Percentiles rank a stretch among this genome's conserved stretches.
Evolutionary conservation across 345 rosid genomes (phyloP).

Genomic region (Gossypium turneri): DNA sequence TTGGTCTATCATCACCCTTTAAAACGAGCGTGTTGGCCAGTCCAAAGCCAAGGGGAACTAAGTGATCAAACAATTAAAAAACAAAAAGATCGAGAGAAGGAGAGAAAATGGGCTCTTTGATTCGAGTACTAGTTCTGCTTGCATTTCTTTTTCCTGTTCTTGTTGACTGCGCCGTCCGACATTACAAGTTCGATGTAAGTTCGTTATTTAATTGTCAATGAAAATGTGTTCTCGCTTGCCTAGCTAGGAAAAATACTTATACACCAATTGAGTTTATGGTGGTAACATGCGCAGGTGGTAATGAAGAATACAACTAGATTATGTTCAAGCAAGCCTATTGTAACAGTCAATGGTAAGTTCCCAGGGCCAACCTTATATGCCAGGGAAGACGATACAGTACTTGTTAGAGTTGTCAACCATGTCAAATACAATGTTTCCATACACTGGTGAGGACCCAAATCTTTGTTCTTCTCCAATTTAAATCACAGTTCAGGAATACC

Average conservation of each 20-base stretch:
- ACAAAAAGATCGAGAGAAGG: not conserved
- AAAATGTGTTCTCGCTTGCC: not conserved
- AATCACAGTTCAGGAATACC: not conserved
- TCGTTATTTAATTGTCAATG: not conserved
- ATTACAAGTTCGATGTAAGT: conserved; percentile 72
- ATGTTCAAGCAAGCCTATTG: conserved; percentile 76
- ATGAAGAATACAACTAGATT: conserved; percentile 61
- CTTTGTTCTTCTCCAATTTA: not conserved
- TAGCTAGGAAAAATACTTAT: too few relatives aligned
- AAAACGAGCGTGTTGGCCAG: conserved; percentile 41
- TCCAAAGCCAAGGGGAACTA: conserved; percentile 16
- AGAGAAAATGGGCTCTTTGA: conserved; percentile 30
- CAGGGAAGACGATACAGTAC: conserved; percentile 79
- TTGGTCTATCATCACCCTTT: conserved; percentile 28
- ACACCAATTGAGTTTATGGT: too few relatives aligned
- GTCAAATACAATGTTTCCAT: conserved; percentile 82
- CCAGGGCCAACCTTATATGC: conserved; percentile 89
- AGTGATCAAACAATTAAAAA: conserved; percentile 6
- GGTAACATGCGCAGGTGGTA: conserved; percentile 44
- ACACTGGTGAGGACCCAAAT: conserved; percentile 60
- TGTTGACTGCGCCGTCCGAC: conserved; percentile 49
- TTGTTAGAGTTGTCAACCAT: conserved; percentile 69
- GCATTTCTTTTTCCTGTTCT: conserved; percentile 42
- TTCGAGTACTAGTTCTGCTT: conserved; percentile 35
- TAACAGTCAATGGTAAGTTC: conserved; percentile 76